Evolutionary conservation across 2,329 filamentous ascomycete genomes (phyloP), one percentile per base, ranked within the genome.

Genomic region (Xylaria hypoxylon): DNA sequence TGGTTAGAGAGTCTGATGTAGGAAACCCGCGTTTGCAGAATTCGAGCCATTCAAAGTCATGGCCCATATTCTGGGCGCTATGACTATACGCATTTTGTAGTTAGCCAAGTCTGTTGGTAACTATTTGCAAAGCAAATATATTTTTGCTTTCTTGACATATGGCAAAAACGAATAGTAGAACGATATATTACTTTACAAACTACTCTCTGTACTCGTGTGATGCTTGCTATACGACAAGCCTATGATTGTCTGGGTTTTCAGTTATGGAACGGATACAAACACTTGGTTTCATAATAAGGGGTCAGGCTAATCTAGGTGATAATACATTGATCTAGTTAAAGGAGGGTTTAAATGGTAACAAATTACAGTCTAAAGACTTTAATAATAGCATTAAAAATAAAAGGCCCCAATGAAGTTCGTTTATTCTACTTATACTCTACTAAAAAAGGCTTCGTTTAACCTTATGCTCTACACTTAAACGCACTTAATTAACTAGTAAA

Each of bases 11-110:
- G 51, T 68, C 52, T 63, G 22, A 53, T 62, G 48, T 57, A 63
- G 63, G 59, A 66, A 53, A 47, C 44, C 31, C 38, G 53, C 44
- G 52, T 62, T 63, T 51, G 50, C 63, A 59, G 48, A 50, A n/a
- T 50, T 57, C 24, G 2, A 45, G 51, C 28, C 45, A 60, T 19
- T 17, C 31, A 19, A 28, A 44, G 22, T n/a, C 45, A 44, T 26
- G 28, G 58, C 42, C 22, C 24, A 61, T 68, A 40, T 65, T 17
- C 26, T 11, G 50, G 44, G 55, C 22, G 31, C 31, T 50, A 40
- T 62, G 55, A 24, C 55, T 51, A 63, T 63, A 60, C 51, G 45
- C 44, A 22, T 52, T 63, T 56, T 40, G 52, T 56, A 66, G 60
- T 68, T 58, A 35, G 17, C 42, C 33, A 42, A 55, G 50, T 53